phyloP scores from a whole-genome alignment of 306 rosid species.

The Prunus fruticosa region DNA sequence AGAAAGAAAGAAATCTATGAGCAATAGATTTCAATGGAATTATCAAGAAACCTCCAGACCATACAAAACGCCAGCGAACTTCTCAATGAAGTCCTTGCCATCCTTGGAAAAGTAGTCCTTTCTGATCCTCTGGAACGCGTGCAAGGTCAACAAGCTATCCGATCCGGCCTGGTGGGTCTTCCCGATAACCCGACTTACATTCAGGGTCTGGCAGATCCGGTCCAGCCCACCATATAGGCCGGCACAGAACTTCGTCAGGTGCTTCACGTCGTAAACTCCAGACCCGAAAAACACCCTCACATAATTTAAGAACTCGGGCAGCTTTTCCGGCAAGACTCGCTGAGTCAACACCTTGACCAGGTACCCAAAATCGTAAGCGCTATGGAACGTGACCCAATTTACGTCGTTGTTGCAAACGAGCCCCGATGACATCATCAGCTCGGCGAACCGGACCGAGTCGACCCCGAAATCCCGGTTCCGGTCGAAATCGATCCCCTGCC shows the following conservation, averaged over 20 bases:
- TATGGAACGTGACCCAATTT: slow-evolving; percentile 65
- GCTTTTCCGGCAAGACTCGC: slow-evolving; percentile 36
- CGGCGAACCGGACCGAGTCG: slow-evolving; percentile 47
- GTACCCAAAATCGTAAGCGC: slow-evolving; percentile 72
- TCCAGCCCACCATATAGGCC: slow-evolving; percentile 60
- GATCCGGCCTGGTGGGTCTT: slow-evolving; percentile 75
- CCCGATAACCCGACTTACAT: slow-evolving; percentile 42
- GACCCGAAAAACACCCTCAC: slow-evolving; percentile 54
- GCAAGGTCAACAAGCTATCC: slow-evolving; percentile 65
- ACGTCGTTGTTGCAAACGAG: slow-evolving; percentile 48
- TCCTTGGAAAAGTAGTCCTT: slow-evolving; percentile 26
- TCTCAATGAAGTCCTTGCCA: slow-evolving; percentile 18
- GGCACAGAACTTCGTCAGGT: slow-evolving; percentile 43
- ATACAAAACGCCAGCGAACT: slow-evolving; percentile 54
- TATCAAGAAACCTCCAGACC: slow-evolving; percentile 44
- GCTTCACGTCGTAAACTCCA: slow-evolving; percentile 62
- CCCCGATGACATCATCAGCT: slow-evolving; percentile 70
- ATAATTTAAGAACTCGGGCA: slow-evolving; percentile 29
- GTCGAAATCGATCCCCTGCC: slow-evolving; percentile 68
- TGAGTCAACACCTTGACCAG: slow-evolving; percentile 57
- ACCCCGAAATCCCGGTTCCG: slow-evolving; percentile 38
- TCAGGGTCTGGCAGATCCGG: slow-evolving; percentile 35
- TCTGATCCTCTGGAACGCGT: slow-evolving; percentile 41
- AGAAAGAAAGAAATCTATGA: slow-evolving; percentile 17
- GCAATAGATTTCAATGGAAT: not conserved